Conservation (phyloP, 1,139 yeast species). For the Zhuliangozyma blackwelliae region DNA sequence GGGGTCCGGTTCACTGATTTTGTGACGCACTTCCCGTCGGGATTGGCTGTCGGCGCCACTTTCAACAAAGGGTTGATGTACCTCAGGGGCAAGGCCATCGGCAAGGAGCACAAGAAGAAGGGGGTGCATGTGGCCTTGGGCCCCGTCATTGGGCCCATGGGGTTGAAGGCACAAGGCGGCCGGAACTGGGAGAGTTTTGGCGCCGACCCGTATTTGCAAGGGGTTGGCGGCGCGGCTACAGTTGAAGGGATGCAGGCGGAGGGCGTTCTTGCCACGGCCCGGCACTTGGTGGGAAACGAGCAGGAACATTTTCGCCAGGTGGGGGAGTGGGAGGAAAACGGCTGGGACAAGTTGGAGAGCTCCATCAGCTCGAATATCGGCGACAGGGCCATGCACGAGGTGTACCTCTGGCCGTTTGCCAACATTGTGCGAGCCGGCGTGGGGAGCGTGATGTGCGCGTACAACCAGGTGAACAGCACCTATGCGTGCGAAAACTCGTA, state of each 20-base stretch:
- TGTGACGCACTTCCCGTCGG: constrained; percentile 56
- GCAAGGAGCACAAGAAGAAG: constrained; percentile 49
- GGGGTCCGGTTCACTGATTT: constrained; percentile 60
- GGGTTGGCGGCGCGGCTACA: constrained; percentile 50
- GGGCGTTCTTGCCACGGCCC: constrained; percentile 53
- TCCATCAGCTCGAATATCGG: constrained; percentile 52
- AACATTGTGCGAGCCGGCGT: constrained; percentile 59
- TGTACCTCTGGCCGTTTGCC: constrained; percentile 66
- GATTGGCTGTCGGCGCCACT: constrained; percentile 55
- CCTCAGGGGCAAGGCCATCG: constrained; percentile 54
- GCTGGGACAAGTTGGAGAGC: constrained; percentile 36
- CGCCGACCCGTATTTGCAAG: constrained; percentile 60
- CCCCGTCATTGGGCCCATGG: constrained; percentile 63
- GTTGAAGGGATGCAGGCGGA: constrained; percentile 56
- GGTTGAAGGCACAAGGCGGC: constrained; percentile 60
- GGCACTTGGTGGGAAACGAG: constrained; percentile 58
- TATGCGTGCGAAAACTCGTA: constrained; percentile 62
- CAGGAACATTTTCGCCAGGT: constrained; percentile 63
- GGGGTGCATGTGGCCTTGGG: constrained; percentile 63
- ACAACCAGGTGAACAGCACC: constrained; percentile 54
- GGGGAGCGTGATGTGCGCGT: constrained; percentile 61
- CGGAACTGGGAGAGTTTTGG: constrained; percentile 68
- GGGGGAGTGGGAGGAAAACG: constrained; percentile 49
- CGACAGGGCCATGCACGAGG: constrained; percentile 60
- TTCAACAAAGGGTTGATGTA: constrained; percentile 52